Conservation (phyloP, 2,329 filamentous ascomycete species). For the Trichoderma harzianum region DNA sequence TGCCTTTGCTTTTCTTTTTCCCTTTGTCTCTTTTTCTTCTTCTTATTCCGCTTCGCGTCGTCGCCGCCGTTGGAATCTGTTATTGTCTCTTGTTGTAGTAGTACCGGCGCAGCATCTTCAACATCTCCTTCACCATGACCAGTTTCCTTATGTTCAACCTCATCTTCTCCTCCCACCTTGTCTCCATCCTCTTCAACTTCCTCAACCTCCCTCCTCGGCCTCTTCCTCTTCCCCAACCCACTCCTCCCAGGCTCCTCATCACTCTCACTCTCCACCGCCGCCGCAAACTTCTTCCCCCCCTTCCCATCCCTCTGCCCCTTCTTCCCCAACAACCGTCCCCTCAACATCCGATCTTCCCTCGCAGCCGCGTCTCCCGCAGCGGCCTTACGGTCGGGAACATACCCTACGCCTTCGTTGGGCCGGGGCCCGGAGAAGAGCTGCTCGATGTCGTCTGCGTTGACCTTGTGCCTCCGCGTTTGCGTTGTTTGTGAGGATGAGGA, state of each 20-base stretch:
- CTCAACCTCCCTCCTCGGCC: constrained; percentile 21
- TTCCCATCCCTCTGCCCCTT: constrained; percentile 3
- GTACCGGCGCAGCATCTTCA: constrained; percentile 6
- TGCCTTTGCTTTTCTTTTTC: constrained; percentile 22
- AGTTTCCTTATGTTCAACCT: constrained; percentile 23
- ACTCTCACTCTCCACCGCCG: constrained; percentile 32
- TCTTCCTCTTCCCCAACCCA: constrained; percentile 38
- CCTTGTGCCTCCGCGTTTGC: not conserved
- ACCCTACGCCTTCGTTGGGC: constrained; percentile 43
- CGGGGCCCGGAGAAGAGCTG: constrained; percentile 25
- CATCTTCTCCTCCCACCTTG: not conserved
- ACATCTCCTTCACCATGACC: constrained; percentile 27
- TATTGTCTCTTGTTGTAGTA: not conserved
- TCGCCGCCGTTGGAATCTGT: not conserved
- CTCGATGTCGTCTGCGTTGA: constrained; percentile 25
- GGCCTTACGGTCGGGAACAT: constrained; percentile 29
- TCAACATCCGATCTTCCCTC: constrained; percentile 31
- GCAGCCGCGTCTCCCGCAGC: constrained; percentile 23
- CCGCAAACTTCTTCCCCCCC: not conserved
- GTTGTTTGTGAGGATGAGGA: constrained; percentile 7
- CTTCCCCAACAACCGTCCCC: constrained; percentile 30
- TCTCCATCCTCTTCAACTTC: not conserved
- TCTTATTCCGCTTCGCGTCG: not conserved
- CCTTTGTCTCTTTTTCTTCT: not conserved
- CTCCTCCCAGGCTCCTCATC: constrained; percentile 38